Percentiles rank a stretch among this genome's conserved stretches.
Conservation (phyloP, 2,329 filamentous ascomycete species). For the Phyllosticta citribraziliensis region DNA sequence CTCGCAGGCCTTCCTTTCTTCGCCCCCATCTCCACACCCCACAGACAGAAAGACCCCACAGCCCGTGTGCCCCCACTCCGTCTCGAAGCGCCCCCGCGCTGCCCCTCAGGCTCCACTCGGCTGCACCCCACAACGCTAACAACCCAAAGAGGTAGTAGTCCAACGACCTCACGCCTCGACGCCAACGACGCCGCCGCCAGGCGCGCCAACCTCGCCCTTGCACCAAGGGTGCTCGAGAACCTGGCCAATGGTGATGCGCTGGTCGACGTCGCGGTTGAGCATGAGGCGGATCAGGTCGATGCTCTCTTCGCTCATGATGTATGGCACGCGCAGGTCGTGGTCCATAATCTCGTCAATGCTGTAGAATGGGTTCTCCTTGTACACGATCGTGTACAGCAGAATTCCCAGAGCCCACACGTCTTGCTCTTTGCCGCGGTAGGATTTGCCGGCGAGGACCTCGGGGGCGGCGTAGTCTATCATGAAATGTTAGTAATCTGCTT, state of each 20-base stretch:
- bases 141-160: too few relatives aligned
- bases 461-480: slow-evolving; percentile 85
- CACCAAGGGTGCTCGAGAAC: slow-evolving; percentile 89
- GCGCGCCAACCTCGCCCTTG: slow-evolving; percentile 10
- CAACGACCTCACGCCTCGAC: not conserved
- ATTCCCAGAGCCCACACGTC: slow-evolving; percentile 98
- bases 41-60: too few relatives aligned
- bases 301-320: slow-evolving; percentile 78
- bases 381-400: slow-evolving; percentile 94
- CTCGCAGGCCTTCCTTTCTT: too few relatives aligned
- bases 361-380: slow-evolving; percentile 99
- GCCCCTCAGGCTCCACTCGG: too few relatives aligned
- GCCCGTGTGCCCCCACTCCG: too few relatives aligned
- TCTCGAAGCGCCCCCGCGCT: too few relatives aligned
- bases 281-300: slow-evolving; percentile 86
- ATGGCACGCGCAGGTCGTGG: slow-evolving; percentile 84
- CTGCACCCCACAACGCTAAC: too few relatives aligned
- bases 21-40: too few relatives aligned
- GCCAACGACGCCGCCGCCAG: not conserved
- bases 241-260: slow-evolving; percentile 75
- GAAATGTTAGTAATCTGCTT: not conserved
- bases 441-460: slow-evolving; percentile 87
- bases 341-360: slow-evolving; percentile 99
- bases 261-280: slow-evolving; percentile 80
- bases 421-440: slow-evolving; percentile 92